Base-by-base conservation (phyloP, 345 rosid species). In the Gossypium rotundifolium region DNA sequence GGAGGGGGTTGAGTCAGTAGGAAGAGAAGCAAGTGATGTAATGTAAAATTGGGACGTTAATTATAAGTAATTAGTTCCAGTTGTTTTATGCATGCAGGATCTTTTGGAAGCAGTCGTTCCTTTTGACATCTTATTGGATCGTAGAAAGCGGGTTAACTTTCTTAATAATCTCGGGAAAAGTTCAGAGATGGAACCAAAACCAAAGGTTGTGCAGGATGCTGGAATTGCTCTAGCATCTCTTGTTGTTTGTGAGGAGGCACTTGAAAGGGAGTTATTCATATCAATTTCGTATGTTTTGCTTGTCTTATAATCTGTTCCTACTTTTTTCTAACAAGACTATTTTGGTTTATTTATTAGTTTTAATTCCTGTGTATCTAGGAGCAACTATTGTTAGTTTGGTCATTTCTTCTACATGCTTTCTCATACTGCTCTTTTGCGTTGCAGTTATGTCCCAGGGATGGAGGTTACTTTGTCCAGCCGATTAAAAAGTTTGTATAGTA, bases 371-470 rank as follows among this genome's bases (percentile, higher is more conserved):
- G 29, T 48, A 38, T 59, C 49, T 73, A 9, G 44, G 72, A 29
- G 59, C 22, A 51, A 9, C 60, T 25, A 60, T 63, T 49, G 40
- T 42, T 25, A 62, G 40, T 33, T 69, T 68, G 17, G 12, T 72
- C 45, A 18, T 48, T 45, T 70, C 23, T 76, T 33, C 40, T 72
- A n/a, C 60, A 16, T 74, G 76, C 71, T 60, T 54, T 70, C 69
- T 71, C 46, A 65, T 49, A 45, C 23, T 72, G 70, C 51, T 65
- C 14, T 25, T 48, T 22, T 59, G 22, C 29, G 52, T n/a, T 82
- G 86, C 85, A 90, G 94, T 73, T 88, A 90, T 67, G 81, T 88
- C 79, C 94, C 94, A 8, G 94, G 94, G 52, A 90, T 90, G 94
- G 94, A 90, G 81, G 89, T 90, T 44, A 87, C 90, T 62, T 68